These are phyloP conservation scores for Malus sylvestris DNA, from an alignment of 306 rosid species.

Conservation along the genomic window DNA sequence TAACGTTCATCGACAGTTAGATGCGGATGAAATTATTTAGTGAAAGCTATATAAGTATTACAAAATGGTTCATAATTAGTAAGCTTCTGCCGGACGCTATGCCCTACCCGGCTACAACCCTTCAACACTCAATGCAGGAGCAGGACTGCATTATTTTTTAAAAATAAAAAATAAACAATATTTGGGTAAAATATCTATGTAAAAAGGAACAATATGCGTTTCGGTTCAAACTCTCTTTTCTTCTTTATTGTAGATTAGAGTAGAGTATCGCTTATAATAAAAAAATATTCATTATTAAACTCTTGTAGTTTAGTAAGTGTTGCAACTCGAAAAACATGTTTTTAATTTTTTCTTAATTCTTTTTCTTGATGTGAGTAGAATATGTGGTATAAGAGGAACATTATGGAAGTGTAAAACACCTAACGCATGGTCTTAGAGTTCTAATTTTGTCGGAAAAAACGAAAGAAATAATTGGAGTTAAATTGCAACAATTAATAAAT, in stretches of 20 bases:
- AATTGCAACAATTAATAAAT: no score
- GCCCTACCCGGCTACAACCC: not conserved
- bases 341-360: no score
- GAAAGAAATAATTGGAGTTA: no score
- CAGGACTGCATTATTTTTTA: no score
- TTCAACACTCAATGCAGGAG: no score
- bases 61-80: not conserved
- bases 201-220: no score
- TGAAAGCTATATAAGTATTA: not conserved
- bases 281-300: fast-evolving
- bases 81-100: not conserved
- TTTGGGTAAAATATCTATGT: no score
- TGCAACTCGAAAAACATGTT: not conserved
- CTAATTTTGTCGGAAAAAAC: not conserved
- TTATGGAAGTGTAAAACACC: not conserved
- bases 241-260: no score
- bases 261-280: no score
- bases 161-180: no score
- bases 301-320: not conserved
- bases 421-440: not conserved
- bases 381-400: not conserved
- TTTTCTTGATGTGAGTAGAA: no score
- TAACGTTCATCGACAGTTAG: not conserved
- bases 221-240: no score
- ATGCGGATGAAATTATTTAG: not conserved